Conservation (phyloP, 2,329 filamentous ascomycete genomes). For the Apiospora hydei region DNA sequence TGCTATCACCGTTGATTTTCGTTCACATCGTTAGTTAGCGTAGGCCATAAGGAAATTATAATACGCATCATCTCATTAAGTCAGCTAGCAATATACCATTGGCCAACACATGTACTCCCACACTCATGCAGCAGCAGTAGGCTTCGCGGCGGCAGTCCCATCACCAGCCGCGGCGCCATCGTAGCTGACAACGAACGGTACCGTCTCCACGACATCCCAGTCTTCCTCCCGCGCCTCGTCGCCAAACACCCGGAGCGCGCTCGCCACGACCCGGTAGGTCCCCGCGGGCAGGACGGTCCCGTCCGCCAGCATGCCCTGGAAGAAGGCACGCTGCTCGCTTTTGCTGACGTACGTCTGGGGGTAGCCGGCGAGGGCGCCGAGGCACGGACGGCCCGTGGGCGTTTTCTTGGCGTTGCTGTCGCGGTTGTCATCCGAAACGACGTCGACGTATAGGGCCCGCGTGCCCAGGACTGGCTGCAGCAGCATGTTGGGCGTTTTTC, state of each 20-base stretch:
- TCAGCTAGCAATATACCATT: neutral
- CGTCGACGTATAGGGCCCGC: constrained; percentile 13
- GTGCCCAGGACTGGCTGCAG: constrained; percentile 9
- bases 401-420: neutral
- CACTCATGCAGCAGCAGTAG: neutral
- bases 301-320: constrained; percentile 35
- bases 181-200: constrained; percentile 29
- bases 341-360: neutral
- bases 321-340: constrained; percentile 25
- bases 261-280: constrained; percentile 34
- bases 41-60: neutral
- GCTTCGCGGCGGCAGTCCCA: neutral
- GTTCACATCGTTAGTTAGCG: neutral
- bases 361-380: constrained; percentile 32
- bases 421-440: neutral
- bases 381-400: neutral
- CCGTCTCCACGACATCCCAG: constrained; percentile 34
- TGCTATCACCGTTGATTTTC: neutral
- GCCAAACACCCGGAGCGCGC: constrained; percentile 37
- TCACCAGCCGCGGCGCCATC: neutral
- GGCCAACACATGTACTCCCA: neutral
- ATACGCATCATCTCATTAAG: neutral
- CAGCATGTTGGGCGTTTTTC: constrained; percentile 24
- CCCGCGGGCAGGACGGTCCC: constrained; percentile 36
- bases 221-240: constrained; percentile 37